Conservation (phyloP, 768 basidiomycete genomes). For the Sarcodon sp. region DNA sequence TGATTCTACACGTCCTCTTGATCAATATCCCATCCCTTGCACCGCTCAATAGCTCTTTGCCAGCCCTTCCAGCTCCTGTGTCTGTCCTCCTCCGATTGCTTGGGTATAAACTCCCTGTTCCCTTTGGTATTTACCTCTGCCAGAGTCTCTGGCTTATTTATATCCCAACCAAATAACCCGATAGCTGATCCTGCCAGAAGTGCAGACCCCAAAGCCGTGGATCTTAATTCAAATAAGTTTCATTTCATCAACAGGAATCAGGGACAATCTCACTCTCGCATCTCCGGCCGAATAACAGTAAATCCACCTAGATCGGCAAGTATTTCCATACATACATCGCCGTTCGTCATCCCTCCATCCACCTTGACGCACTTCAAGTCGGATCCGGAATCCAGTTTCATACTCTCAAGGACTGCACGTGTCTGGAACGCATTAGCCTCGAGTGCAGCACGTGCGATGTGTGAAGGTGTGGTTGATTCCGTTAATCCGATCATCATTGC, state of each 20-base stretch:
- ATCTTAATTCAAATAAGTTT: constrained; percentile 30
- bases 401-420: constrained; percentile 87
- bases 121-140: constrained; percentile 80
- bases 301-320: constrained; percentile 89
- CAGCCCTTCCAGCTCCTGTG: constrained; percentile 65
- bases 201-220: constrained; percentile 92
- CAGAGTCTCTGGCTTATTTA: constrained; percentile 72
- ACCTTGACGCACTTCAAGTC: constrained; percentile 83
- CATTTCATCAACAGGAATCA: background rate
- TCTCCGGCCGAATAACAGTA: constrained; percentile 82
- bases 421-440: constrained; percentile 97
- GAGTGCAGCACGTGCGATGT: constrained; percentile 89
- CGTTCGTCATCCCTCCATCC: constrained; percentile 98
- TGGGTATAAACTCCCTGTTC: constrained; percentile 55
- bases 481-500: constrained; percentile 80
- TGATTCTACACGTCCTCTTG: constrained; percentile 11
- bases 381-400: constrained; percentile 78
- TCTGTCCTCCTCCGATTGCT: constrained; percentile 36
- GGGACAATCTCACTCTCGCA: constrained; percentile 70
- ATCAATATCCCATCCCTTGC: constrained; percentile 69
- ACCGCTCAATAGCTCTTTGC: constrained; percentile 81
- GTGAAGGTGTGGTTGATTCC: constrained; percentile 81
- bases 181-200: constrained; percentile 87
- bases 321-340: constrained; percentile 77
- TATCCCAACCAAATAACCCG: constrained; percentile 84